These are phyloP conservation scores for Alternaria burnsii DNA, from an alignment of 2,329 filamentous ascomycete genomes.

Conservation along the genomic window DNA sequence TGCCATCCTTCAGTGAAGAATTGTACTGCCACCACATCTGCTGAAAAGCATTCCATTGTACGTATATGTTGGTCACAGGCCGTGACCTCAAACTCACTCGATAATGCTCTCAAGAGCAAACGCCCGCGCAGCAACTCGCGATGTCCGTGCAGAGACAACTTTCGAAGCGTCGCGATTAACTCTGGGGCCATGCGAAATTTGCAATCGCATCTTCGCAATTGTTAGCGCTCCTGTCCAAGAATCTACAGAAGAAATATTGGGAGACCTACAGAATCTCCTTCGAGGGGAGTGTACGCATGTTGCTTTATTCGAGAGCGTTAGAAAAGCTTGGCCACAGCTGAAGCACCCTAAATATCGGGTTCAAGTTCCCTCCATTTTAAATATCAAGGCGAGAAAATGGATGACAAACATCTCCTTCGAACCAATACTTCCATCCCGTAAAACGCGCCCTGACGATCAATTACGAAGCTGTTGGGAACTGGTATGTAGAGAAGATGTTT, in stretches of 20 bases:
- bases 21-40: background rate
- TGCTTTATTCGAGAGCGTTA: background rate
- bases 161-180: background rate
- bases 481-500: background rate
- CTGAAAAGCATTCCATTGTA: background rate
- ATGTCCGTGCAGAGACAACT: background rate
- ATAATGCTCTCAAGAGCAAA: background rate
- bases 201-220: background rate
- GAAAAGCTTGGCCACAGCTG: background rate
- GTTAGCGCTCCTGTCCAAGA: background rate
- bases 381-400: too few relatives aligned
- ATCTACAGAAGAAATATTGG: background rate
- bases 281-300: background rate
- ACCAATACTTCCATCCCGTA: background rate
- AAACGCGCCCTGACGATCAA: too few relatives aligned
- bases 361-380: background rate
- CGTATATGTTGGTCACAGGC: background rate
- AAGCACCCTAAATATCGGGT: background rate
- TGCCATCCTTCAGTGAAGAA: background rate
- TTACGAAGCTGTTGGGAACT: background rate
- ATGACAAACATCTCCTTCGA: background rate
- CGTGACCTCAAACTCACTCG: background rate
- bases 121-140: background rate
- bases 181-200: background rate
- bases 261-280: background rate